phyloP scores from a whole-genome alignment of 2,329 filamentous ascomycete species.

The Cytospora paraplurivora region DNA sequence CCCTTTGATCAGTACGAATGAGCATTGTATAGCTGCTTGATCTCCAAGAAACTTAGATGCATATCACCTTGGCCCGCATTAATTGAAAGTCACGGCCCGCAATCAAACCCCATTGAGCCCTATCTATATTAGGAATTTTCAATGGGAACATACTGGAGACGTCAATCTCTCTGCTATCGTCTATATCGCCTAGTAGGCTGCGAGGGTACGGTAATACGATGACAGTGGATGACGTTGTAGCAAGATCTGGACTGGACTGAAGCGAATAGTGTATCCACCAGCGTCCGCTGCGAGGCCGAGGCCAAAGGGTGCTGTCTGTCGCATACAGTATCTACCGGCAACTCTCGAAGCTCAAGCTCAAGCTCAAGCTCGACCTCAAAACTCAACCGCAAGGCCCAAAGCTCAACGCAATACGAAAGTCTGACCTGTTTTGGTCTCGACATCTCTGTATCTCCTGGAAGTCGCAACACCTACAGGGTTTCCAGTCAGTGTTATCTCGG shows the following conservation, averaged over 20 bases:
- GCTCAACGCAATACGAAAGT: background rate
- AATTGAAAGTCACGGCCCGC: background rate
- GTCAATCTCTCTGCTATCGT: background rate
- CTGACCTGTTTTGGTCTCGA: background rate
- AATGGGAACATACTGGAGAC: conserved; percentile 2
- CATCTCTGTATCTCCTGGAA: background rate
- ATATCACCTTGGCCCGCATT: background rate
- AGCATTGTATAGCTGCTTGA: too few relatives aligned
- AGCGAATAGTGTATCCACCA: background rate
- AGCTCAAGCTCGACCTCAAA: background rate
- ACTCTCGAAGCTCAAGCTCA: background rate
- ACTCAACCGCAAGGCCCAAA: background rate
- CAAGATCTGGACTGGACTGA: conserved; percentile 3
- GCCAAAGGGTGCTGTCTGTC: background rate
- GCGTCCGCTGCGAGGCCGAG: background rate
- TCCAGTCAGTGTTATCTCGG: background rate
- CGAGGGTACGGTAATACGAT: background rate
- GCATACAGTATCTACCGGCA: background rate
- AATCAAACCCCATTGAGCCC: background rate
- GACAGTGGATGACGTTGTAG: conserved; percentile 3
- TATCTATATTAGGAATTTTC: background rate
- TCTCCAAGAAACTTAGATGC: background rate
- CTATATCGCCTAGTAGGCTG: background rate
- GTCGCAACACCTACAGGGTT: background rate
- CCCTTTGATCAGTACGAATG: too few relatives aligned